A percentile compares a stretch with the other conserved stretches of the same genome.
Conservation (phyloP, 1,284 basidiomycete genomes). For the Austroboletus novae-zelandiae region DNA sequence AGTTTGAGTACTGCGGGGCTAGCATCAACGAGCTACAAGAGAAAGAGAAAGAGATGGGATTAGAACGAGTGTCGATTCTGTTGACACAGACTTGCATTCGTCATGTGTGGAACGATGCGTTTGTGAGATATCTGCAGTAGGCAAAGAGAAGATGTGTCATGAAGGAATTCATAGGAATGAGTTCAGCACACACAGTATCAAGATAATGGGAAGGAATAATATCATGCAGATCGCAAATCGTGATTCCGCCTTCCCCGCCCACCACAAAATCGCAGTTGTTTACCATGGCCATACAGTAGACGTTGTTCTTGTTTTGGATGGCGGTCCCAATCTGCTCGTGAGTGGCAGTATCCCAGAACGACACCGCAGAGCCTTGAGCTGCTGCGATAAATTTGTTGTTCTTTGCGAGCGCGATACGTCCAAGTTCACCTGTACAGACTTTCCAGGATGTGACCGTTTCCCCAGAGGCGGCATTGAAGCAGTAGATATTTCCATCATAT, state of each 20-base stretch:
- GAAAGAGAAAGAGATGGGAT: neutral
- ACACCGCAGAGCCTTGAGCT: neutral
- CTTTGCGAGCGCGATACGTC: neutral
- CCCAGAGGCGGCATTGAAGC: neutral
- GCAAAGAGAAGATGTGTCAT: neutral
- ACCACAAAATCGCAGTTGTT: neutral
- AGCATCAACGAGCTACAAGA: neutral
- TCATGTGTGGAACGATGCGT: neutral
- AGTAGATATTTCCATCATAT: neutral
- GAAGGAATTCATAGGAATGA: neutral
- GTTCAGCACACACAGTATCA: neutral
- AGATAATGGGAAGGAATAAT: neutral
- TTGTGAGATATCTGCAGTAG: neutral
- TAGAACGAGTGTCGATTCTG: neutral
- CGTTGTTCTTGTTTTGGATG: neutral
- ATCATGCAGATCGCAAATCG: neutral
- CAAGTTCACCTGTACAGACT: neutral
- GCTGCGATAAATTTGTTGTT: neutral
- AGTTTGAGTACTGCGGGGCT: neutral
- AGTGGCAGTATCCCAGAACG: neutral
- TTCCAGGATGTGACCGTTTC: neutral
- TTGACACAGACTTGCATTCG: neutral
- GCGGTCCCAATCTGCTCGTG: neutral
- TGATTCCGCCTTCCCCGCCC: neutral
- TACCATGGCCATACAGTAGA: neutral